Percentiles rank a stretch among this genome's conserved stretches.
These are phyloP conservation scores for Stevia rebaudiana DNA, from an alignment of 140 eudicot genomes.

Conservation along the genomic window DNA sequence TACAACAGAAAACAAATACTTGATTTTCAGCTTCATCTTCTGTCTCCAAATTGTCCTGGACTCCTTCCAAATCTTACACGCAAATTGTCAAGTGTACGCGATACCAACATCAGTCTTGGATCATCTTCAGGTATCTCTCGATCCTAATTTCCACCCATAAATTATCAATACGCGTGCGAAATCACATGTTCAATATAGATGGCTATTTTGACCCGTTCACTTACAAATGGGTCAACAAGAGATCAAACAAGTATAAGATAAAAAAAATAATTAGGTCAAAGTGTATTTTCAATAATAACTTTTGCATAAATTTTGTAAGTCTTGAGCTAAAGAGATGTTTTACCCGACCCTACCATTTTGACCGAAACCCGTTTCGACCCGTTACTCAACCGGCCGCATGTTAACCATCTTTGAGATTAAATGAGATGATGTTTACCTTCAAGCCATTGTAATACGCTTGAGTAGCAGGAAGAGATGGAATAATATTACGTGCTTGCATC, in stretches of 20 bases:
- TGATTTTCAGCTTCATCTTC: constrained; percentile 24
- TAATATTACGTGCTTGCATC: constrained; percentile 57
- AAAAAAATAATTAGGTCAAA: too few species aligned
- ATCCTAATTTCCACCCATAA: constrained; percentile 35
- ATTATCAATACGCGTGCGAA: not conserved
- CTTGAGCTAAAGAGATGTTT: not conserved
- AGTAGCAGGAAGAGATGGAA: constrained; percentile 65
- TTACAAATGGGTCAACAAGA: not conserved
- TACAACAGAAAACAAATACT: constrained; percentile 30
- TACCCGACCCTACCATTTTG: not conserved
- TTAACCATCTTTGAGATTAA: not conserved
- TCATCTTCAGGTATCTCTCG: constrained; percentile 82
- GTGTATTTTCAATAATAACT: not conserved
- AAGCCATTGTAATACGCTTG: constrained; percentile 75
- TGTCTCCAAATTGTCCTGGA: constrained; percentile 36
- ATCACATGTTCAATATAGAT: not conserved
- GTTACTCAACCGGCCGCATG: not conserved
- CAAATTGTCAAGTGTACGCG: constrained; percentile 39
- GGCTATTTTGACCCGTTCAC: not conserved
- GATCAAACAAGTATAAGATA: not conserved
- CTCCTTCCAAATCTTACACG: constrained; percentile 39
- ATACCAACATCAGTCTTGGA: constrained; percentile 57
- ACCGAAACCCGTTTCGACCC: not conserved
- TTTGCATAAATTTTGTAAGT: not conserved
- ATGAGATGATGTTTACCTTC: constrained; percentile 39